phyloP scores from a whole-genome alignment of 768 basidiomycete species.

The Rhodotorula kratochvilovae region DNA sequence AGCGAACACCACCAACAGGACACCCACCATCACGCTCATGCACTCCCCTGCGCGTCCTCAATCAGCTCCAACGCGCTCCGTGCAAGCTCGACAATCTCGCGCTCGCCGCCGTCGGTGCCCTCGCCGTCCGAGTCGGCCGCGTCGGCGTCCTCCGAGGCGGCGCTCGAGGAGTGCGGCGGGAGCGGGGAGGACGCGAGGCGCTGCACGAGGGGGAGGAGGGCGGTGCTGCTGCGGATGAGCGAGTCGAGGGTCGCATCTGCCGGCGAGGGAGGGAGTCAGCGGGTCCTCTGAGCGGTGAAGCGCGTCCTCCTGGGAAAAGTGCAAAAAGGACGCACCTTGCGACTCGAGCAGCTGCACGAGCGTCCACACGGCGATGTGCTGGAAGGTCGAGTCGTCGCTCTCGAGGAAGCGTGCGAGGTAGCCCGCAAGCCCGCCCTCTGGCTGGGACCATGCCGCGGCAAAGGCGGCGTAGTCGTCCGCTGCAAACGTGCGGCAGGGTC shows the following conservation, averaged over 20 bases:
- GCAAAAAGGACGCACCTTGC: slow-evolving; percentile 49
- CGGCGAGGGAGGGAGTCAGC: not conserved
- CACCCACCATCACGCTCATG: too few relatives aligned
- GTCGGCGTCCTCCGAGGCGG: not conserved
- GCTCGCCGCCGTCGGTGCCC: slow-evolving; percentile 56
- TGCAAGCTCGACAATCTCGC: slow-evolving; percentile 82
- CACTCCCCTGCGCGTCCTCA: slow-evolving; percentile 50
- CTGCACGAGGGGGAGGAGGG: slow-evolving; percentile 62
- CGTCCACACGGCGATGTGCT: slow-evolving; percentile 99
- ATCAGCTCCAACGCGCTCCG: slow-evolving; percentile 81
- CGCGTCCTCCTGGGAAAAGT: not conserved
- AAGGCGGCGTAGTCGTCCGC: slow-evolving; percentile 85
- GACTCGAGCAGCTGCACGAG: slow-evolving; percentile 96
- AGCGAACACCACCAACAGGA: too few relatives aligned
- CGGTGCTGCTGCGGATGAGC: slow-evolving; percentile 57
- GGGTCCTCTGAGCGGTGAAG: too few relatives aligned
- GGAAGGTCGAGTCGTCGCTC: slow-evolving; percentile 92
- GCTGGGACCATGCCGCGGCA: slow-evolving; percentile 96
- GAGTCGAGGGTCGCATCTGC: slow-evolving; percentile 28
- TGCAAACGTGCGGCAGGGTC: slow-evolving; percentile 17
- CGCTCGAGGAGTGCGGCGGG: not conserved
- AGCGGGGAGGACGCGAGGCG: slow-evolving; percentile 65
- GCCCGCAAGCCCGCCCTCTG: slow-evolving; percentile 91
- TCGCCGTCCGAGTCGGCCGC: slow-evolving; percentile 63
- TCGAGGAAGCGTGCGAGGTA: slow-evolving; percentile 92